A percentile compares a stretch with the other conserved stretches of the same genome.
Evolutionary conservation across 129 eudicot genomes (phyloP).

Genomic region (Smallanthus sonchifolius): DNA sequence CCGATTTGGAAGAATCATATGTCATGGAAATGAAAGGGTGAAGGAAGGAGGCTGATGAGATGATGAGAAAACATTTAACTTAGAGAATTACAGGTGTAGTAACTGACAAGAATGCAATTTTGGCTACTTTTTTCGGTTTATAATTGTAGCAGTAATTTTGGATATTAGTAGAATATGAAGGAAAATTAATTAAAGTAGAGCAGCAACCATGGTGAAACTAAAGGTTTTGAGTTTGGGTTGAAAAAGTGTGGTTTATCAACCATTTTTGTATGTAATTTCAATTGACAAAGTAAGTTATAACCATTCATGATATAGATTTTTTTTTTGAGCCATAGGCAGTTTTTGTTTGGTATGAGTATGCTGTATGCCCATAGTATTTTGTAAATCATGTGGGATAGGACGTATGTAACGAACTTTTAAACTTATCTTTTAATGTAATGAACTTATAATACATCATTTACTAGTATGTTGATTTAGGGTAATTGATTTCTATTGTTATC

Average conservation of each 20-base stretch:
- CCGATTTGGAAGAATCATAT: background rate
- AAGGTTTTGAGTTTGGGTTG: background rate
- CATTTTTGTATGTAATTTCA: background rate
- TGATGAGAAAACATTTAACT: background rate
- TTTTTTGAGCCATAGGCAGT: background rate
- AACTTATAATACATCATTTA: no score
- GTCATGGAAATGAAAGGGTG: background rate
- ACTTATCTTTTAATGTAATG: no score
- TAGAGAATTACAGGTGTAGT: background rate
- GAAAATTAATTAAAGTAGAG: background rate
- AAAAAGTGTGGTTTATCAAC: background rate
- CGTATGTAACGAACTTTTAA: no score
- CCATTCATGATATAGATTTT: background rate
- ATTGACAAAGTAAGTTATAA: background rate
- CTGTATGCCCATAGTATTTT: no score
- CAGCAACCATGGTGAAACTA: background rate
- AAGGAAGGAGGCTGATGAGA: background rate
- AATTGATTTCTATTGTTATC: no score
- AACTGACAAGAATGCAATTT: constrained; percentile 5
- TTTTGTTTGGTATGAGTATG: background rate
- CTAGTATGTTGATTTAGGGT: no score
- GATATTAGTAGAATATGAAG: background rate
- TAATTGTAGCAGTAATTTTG: background rate
- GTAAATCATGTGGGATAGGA: no score
- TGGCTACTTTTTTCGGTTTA: background rate